phyloP scores from a whole-genome alignment of 768 basidiomycete species.

The Hemileccinum impolitum region DNA sequence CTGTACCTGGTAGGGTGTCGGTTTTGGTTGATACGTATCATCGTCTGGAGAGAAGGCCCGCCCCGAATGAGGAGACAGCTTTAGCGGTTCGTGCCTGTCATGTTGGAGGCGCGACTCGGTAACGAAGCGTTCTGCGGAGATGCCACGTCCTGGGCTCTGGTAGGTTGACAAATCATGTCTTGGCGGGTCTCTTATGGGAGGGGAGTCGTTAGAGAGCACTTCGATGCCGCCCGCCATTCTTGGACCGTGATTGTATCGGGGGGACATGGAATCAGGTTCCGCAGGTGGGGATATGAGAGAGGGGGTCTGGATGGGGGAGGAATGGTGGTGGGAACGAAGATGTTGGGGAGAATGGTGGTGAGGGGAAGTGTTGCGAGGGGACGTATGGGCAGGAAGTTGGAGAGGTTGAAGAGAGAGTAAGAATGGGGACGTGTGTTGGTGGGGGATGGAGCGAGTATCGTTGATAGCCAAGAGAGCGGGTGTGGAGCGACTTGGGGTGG shows the following conservation, averaged over 20 bases:
- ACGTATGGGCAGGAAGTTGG: slow-evolving; percentile 1
- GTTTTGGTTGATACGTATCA: slow-evolving; percentile 4
- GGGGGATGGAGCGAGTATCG: slow-evolving; percentile 4
- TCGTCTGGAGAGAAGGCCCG: slow-evolving; percentile 4
- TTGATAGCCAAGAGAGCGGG: slow-evolving; percentile 1
- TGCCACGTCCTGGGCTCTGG: slow-evolving; percentile 12
- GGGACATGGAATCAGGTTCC: slow-evolving; percentile 13
- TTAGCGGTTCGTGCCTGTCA: slow-evolving; percentile 7
- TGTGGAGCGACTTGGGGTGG: slow-evolving; percentile 5
- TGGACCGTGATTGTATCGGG: slow-evolving; percentile 19
- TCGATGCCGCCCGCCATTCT: slow-evolving; percentile 29
- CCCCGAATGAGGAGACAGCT: slow-evolving; percentile 10
- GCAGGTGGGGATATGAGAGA: neutral
- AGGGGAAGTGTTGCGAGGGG: slow-evolving; percentile 16
- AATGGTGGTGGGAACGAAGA: slow-evolving; percentile 10
- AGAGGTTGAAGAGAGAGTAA: slow-evolving; percentile 7
- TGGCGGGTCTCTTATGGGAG: slow-evolving; percentile 8
- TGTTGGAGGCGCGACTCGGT: slow-evolving; percentile 11
- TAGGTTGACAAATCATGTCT: slow-evolving; percentile 14
- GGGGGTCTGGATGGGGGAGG: slow-evolving; percentile 3
- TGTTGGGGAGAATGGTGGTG: slow-evolving; percentile 19
- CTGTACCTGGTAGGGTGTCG: neutral
- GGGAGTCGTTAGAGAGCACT: slow-evolving; percentile 15
- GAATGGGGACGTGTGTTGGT: too few relatives aligned
- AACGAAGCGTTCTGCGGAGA: slow-evolving; percentile 12